Evolutionary conservation across 805 yeast species (phyloP), one percentile per base, ranked within the genome.

Genomic region (Dipodascus albidus): DNA sequence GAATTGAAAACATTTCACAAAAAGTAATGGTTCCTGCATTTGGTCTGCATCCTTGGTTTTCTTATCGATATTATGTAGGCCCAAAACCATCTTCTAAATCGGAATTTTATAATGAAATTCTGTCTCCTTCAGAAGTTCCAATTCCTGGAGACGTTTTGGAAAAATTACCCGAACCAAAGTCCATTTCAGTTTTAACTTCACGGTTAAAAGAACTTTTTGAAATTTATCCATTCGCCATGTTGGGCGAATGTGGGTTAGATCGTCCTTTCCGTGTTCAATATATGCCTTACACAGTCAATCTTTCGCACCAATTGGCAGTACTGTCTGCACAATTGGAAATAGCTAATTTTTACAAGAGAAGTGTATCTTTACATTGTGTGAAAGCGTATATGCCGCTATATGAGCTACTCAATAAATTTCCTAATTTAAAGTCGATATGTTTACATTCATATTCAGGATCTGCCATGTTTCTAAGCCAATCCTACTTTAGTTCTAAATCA

Each of bases 231-330:
- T 11, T 54, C n/a, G 67, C 73, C 1, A 76, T 86, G 11, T 72
- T 91, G 8, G 99, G 99, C 0, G 99, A 91, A 61, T 76, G 88
- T n/a, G 99, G 99, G 0, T 69, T 93, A 1, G 99, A 91, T 65
- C 85, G 83, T 65, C 62, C 79, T 27, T 86, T 87, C 62, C 67
- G 86, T 38, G 65, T 90, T 2, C 60, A 66, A 53, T 70, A 69
- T 54, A n/a, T 38, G 44, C 73, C 71, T n/a, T 78, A 77, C 54
- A 73, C 75, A 55, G 90, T 87, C 0, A 63, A 64, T 1, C 67
- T 87, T 69, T 70, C 67, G 0, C 98, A 93, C 64, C 99, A 91
- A 63, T 52, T 66, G 14, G 54, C 52, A 1, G 65, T 91, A 0
- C 74, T 90, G 41, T 61, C 62, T 2, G 59, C 62, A 1, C 83